These are phyloP conservation scores for Pochonia chlamydosporia DNA, from an alignment of 2,329 filamentous ascomycete species.

Conservation along the genomic window DNA sequence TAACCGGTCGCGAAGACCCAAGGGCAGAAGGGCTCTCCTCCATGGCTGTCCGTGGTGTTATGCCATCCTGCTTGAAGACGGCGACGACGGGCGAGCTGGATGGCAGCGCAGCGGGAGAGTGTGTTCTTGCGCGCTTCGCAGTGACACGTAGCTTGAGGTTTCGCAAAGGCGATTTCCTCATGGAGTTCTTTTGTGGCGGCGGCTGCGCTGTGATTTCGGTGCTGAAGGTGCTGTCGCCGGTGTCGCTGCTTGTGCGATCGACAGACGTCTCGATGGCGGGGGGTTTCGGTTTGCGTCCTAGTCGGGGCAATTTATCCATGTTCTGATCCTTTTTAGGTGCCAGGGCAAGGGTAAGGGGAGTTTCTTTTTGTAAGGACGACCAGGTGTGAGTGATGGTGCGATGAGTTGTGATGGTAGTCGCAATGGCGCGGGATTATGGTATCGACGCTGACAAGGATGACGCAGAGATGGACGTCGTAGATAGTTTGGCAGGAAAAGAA, in stretches of 20 bases:
- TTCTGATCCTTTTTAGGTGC: background rate
- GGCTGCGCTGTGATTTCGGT: conserved; percentile 8
- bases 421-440: background rate
- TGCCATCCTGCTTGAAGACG: conserved; percentile 31
- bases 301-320: conserved; percentile 38
- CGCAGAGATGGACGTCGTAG: background rate
- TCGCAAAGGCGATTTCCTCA: conserved; percentile 35
- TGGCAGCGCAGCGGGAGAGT: conserved; percentile 30
- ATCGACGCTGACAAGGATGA: background rate
- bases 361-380: conserved; percentile 4
- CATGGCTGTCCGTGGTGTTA: conserved; percentile 18
- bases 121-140: conserved; percentile 39
- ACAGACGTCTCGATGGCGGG: conserved; percentile 36
- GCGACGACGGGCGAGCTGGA: conserved; percentile 23
- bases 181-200: conserved; percentile 15
- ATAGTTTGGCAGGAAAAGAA: background rate
- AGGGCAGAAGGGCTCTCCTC: conserved; percentile 8
- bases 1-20: conserved; percentile 16
- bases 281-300: conserved; percentile 38
- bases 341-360: too few species aligned
- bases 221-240: conserved; percentile 16
- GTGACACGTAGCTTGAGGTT: conserved; percentile 38
- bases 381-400: background rate
- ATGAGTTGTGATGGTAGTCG: background rate
- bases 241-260: conserved; percentile 24